A percentile compares a stretch with the other conserved stretches of the same genome.
Evolutionary conservation across 352 stramenopile genomes (phyloP).

Genomic region (Discostella stelligera): DNA sequence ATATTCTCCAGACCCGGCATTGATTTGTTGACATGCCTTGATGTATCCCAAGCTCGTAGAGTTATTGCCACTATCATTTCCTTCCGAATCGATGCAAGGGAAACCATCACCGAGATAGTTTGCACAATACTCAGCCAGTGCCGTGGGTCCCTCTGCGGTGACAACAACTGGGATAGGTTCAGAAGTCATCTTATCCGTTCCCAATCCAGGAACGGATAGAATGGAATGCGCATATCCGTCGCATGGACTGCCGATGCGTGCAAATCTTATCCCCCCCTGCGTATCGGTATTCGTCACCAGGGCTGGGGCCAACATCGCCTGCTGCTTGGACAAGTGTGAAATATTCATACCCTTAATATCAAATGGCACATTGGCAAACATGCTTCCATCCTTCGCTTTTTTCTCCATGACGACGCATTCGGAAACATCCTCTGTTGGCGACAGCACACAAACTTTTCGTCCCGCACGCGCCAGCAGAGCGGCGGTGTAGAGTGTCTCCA

Average conservation of each 20-base stretch:
- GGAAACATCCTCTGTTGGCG: conserved; percentile 58
- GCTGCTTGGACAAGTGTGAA: conserved; percentile 52
- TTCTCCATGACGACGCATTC: conserved; percentile 53
- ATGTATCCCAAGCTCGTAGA: conserved; percentile 66
- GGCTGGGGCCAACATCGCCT: conserved; percentile 68
- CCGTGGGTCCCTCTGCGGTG: conserved; percentile 34
- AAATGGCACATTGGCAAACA: conserved; percentile 59
- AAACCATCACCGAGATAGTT: conserved; percentile 70
- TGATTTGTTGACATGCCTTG: conserved; percentile 58
- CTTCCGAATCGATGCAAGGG: conserved; percentile 46
- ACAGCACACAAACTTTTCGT: conserved; percentile 67
- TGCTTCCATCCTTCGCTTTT: conserved; percentile 4
- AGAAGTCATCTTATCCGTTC: conserved; percentile 31
- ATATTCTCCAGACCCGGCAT: conserved; percentile 55
- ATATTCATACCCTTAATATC: conserved; percentile 64
- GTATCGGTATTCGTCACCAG: conserved; percentile 64
- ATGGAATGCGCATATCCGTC: conserved; percentile 80
- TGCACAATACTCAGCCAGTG: conserved; percentile 68
- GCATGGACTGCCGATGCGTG: conserved; percentile 56
- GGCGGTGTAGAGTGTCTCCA: conserved; percentile 62
- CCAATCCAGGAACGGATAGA: conserved; percentile 75
- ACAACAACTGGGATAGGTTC: conserved; percentile 63
- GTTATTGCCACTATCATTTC: conserved; percentile 62
- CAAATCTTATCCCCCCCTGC: conserved; percentile 79
- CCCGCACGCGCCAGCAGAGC: conserved; percentile 67